Evolutionary conservation across 176 grass and related monocot genomes (phyloP), one percentile per base, ranked within the genome.

Genomic region (Carex kokanica): DNA sequence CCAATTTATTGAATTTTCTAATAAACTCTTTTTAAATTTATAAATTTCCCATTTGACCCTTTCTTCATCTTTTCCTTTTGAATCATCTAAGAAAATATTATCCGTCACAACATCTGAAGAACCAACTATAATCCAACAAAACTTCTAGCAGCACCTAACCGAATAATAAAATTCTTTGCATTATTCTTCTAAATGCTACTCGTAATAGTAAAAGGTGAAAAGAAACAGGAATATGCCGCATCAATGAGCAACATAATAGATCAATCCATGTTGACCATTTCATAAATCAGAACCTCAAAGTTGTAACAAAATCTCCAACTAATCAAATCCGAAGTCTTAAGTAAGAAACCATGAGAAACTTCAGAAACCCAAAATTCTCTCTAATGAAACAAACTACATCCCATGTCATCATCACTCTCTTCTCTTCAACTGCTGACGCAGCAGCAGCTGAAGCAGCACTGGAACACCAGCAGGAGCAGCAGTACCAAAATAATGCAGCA

Each of bases 331-430:
- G 4, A 38, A 8, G 59, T 10, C 73, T 77, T 1, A 7, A 21
- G 23, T 54, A 52, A 83, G 58, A 81, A 65, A 41, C 15, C 41
- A 64, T 55, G 9, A n/a, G 17, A 54, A 83, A 21, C 8, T 60
- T 60, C 32, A 17, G 20, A 64, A 60, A 29, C 4, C 10, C 16
- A 65, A 74, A 60, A 40, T 73, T 27, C 27, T 27, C 78, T 78
- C 90, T 71, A 96, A 85, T 96, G 90, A 2, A 96, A 96, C 61
- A 96, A 83, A 80, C 90, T 91, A 83, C 93, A 96, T 61, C 93
- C 93, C 93, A 96, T 93, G 83, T 96, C 93, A 6, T 92, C 93
- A 38, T 96, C 90, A 12, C 85, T 88, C 79, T 96, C 93, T 74
- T 95, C 64, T 97, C 92, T 69, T 92, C 92, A 0, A 69, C 90